Evolutionary conservation across 306 rosid genomes (phyloP).

Genomic region (Begonia loranthoides): DNA sequence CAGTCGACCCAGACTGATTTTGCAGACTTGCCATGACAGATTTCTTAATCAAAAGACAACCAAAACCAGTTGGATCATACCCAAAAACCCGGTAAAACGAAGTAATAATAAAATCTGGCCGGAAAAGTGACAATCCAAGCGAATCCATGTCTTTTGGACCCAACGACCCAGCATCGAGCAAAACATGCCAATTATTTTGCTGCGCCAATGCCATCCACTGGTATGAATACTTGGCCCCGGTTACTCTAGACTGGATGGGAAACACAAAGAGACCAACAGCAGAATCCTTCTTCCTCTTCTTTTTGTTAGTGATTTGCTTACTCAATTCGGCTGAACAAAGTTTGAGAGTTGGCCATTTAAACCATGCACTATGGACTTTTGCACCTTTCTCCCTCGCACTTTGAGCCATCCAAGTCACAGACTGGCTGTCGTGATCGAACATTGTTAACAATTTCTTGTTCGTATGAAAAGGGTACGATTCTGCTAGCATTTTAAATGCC

Average conservation of each 20-base stretch:
- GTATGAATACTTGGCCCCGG: slow-evolving; percentile 35
- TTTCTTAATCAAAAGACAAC: slow-evolving; percentile 86
- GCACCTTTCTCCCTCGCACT: slow-evolving; percentile 90
- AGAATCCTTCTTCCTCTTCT: slow-evolving; percentile 21
- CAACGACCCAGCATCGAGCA: slow-evolving; percentile 91
- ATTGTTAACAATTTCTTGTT: slow-evolving; percentile 82
- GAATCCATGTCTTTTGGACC: slow-evolving; percentile 99
- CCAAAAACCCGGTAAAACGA: slow-evolving; percentile 97
- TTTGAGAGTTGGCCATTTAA: slow-evolving; percentile 94
- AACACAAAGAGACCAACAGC: slow-evolving; percentile 26
- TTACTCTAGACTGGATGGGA: slow-evolving; percentile 26
- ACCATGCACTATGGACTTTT: slow-evolving; percentile 82
- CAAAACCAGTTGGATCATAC: slow-evolving; percentile 93
- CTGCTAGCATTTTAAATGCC: slow-evolving; percentile 78
- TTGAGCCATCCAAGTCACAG: slow-evolving; percentile 95
- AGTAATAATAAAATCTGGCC: slow-evolving; percentile 89
- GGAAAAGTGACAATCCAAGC: slow-evolving; percentile 80
- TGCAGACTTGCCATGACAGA: slow-evolving; percentile 89
- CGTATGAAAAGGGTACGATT: slow-evolving; percentile 82
- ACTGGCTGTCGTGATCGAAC: slow-evolving; percentile 96
- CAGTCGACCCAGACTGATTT: slow-evolving; percentile 81
- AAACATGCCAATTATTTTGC: slow-evolving; percentile 97
- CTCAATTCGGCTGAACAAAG: slow-evolving; percentile 89
- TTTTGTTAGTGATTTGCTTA: slow-evolving; percentile 64
- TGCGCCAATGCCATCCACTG: slow-evolving; percentile 99